Evolutionary conservation across 495 filamentous ascomycete genomes (phyloP), one percentile per base, ranked within the genome.

Genomic region (Penicillium dipodomyicola): DNA sequence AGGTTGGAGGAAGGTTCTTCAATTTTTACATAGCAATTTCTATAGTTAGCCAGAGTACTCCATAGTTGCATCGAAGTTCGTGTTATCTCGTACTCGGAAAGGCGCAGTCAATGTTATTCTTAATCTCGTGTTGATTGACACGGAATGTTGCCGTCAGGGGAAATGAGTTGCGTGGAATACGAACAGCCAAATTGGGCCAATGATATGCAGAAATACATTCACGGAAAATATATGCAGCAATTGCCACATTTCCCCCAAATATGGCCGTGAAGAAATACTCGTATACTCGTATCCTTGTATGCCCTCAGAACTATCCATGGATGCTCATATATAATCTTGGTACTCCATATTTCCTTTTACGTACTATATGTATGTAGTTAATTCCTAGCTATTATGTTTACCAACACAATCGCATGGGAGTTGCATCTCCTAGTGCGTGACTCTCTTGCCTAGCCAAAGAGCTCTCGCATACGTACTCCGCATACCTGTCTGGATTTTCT

Each of bases 51-150:
- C 27, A 2, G 27, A 29, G 27, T 29, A 29, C 7, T 29, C 5
- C 27, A 4, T 43, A 43, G 12, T 23, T 43, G 12, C 44, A 15
- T 25, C 5, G 45, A 20, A 11, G 1, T 35, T 20, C 19, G 48
- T 37, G 17, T 51, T 39, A 2, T 27, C 30, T 37, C 29, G 30
- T 49, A 49, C 46, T 23, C 48, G 32, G 14, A 27, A 33, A 11
- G 42, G 42, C 19, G 52, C 32, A 52, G 49, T 2, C 10, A 19
- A 30, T 27, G 44, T 17, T 41, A 41, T 41, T 52, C 33, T 30
- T 40, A 17, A 41, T 37, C 35, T 41, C 35, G 35, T 41, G 49
- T 41, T 40, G 27, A 35, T 35, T 20, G 33, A 19, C 20, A 32
- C 1, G 7, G 0, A 8, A 3, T 14, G 29, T 20, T n/a, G 29